Evolutionary conservation across 164 flowering plant species (phyloP), one percentile per base, ranked within the genome.

Genomic region (Malania oleifera): DNA sequence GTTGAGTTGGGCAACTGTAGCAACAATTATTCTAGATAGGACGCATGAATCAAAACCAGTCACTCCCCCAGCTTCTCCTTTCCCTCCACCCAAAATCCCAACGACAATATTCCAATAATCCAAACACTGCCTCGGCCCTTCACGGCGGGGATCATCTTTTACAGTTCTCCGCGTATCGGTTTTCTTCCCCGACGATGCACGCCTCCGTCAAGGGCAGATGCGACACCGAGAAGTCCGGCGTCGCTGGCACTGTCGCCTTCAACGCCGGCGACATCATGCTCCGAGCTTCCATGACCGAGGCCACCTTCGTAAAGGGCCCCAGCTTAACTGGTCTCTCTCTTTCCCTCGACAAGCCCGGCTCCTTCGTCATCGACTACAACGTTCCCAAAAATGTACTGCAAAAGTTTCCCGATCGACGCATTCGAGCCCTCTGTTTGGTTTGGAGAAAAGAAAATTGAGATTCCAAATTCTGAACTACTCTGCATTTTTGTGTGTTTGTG

Each of bases 331-430:
- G 62, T 29, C 60, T 59, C 10, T 17, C 56, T 38, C 59, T 69
- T 25, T 52, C 64, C 23, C 45, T 69, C 1, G 68, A 63, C 45
- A 69, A 69, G 3, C 72, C 72, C 13, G 60, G 66, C 19, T 63
- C 60, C 23, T 69, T 69, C 60, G 7, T 52, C 31, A 40, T 68
- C 43, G 67, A 63, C 60, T 68, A 63, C 34, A 39, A 52, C 38
- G 59, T 59, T 35, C 68, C 68, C 51, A 59, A 46, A 20, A 38
- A 68, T 56, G 72, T 24, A 14, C 22, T n/a, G n/a, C n/a, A n/a
- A 13, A 3, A 44, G 4, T 31, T 9, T 4, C 35, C 35, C 9
- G 9, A 31, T 31, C 35, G n/a, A n/a, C n/a, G n/a, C n/a, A n/a
- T n/a, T n/a, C n/a, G n/a, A n/a, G 9, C 35, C 35, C 9, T 31